Evolutionary conservation across 495 filamentous ascomycete species (phyloP).

Genomic region (Trichodelitschia bisporula): DNA sequence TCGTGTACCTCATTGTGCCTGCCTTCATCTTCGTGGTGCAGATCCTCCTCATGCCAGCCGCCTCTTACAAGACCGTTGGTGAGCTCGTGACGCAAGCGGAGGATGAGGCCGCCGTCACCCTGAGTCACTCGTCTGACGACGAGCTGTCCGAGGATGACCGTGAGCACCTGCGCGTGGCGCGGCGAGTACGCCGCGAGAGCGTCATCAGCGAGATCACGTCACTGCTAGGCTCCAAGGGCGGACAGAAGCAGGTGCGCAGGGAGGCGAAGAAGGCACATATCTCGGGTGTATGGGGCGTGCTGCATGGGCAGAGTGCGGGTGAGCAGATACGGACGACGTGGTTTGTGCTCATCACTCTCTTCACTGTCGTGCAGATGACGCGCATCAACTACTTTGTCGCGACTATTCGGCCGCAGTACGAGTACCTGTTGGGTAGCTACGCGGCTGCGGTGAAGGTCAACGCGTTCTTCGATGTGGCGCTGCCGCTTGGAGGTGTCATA

Average conservation of each 20-base stretch:
- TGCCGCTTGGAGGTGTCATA: constrained; percentile 66
- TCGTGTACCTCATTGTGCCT: constrained; percentile 52
- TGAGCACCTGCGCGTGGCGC: constrained; percentile 21
- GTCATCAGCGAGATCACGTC: constrained; percentile 50
- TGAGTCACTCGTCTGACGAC: constrained; percentile 20
- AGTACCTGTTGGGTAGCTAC: constrained; percentile 38
- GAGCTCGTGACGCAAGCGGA: constrained; percentile 57
- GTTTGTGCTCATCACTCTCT: constrained; percentile 69
- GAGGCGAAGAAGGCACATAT: constrained; percentile 32
- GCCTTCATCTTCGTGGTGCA: constrained; percentile 42
- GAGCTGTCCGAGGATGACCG: constrained; percentile 11
- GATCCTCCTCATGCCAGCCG: constrained; percentile 47
- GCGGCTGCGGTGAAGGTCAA: constrained; percentile 43
- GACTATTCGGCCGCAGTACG: constrained; percentile 68
- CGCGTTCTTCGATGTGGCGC: constrained; percentile 64
- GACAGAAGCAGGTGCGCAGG: constrained; percentile 26
- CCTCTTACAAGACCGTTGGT: constrained; percentile 72
- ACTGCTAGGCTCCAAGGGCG: constrained; percentile 37
- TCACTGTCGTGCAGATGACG: constrained; percentile 80
- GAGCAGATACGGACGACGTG: constrained; percentile 62
- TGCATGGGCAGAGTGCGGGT: constrained; percentile 48
- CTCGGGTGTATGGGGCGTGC: constrained; percentile 67
- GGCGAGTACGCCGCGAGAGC: constrained; percentile 36
- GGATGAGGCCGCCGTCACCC: constrained; percentile 14
- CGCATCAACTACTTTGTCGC: constrained; percentile 97